phyloP scores from a whole-genome alignment of 345 rosid genomes.

The Citropsis articulata region DNA sequence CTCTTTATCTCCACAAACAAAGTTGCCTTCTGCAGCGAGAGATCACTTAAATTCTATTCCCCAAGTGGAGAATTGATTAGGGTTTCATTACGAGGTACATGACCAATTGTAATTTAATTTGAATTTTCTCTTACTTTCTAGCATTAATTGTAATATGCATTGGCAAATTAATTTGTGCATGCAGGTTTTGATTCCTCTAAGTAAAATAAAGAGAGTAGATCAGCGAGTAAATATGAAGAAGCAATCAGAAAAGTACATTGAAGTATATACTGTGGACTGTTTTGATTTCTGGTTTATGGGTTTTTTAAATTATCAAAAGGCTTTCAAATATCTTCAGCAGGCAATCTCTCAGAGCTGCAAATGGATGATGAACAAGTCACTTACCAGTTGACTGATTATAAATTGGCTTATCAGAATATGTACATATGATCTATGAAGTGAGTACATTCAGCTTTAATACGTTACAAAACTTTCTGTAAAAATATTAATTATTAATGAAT shows the following conservation, averaged over 20 bases:
- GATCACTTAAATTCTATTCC: conserved; percentile 36
- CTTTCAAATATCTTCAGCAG: conserved; percentile 53
- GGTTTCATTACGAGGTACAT: conserved; percentile 39
- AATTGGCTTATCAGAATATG: neutral
- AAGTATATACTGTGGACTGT: conserved; percentile 60
- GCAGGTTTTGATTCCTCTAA: conserved; percentile 57
- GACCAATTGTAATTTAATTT: no score
- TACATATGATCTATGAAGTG: neutral
- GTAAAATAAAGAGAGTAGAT: conserved; percentile 51
- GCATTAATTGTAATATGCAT: neutral
- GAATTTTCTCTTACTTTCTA: neutral
- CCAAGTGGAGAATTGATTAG: conserved; percentile 29
- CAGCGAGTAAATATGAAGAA: conserved; percentile 53
- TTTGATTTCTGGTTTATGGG: conserved; percentile 97
- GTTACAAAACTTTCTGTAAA: neutral
- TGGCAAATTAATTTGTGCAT: conserved; percentile 11
- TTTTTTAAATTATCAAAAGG: conserved; percentile 65
- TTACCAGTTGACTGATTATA: neutral
- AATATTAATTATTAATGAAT: no score
- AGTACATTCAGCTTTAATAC: no score
- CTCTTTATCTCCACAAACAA: conserved; percentile 42
- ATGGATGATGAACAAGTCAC: neutral
- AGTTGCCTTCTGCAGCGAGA: conserved; percentile 48
- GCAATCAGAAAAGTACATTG: conserved; percentile 70
- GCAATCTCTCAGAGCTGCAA: conserved; percentile 30